phyloP scores from a whole-genome alignment of 2,329 filamentous ascomycete genomes.

The Berkeleyomyces rouxiae region DNA sequence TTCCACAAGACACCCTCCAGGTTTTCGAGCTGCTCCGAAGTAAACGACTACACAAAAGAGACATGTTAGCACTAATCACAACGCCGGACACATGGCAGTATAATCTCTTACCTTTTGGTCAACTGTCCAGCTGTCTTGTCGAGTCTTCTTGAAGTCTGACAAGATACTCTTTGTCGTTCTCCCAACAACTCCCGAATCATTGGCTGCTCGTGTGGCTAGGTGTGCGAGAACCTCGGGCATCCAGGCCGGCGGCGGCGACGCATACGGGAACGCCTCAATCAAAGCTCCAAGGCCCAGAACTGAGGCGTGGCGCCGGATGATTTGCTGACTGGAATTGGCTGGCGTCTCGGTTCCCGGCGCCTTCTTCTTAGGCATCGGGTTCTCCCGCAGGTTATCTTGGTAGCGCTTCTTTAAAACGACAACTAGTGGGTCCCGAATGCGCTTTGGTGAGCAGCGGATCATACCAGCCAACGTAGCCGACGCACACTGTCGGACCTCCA shows the following conservation, averaged over 20 bases:
- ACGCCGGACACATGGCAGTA: not conserved
- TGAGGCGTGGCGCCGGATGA: conserved; percentile 73
- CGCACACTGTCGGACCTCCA: conserved; percentile 89
- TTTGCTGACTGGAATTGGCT: conserved; percentile 54
- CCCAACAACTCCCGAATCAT: conserved; percentile 79
- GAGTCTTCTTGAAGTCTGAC: conserved; percentile 97
- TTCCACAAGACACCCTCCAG: conserved; percentile 96
- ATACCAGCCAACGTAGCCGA: conserved; percentile 86
- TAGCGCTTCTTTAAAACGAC: conserved; percentile 62
- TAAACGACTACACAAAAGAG: conserved; percentile 48
- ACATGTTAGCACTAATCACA: conserved; percentile 15
- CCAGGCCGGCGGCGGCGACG: conserved; percentile 80
- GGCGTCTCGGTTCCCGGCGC: conserved; percentile 41
- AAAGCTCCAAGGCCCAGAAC: conserved; percentile 81
- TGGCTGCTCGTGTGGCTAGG: conserved; percentile 69
- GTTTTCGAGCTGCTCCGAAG: conserved; percentile 82
- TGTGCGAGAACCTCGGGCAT: conserved; percentile 83
- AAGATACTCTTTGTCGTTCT: conserved; percentile 90
- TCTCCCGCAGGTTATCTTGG: conserved; percentile 57
- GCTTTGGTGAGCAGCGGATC: conserved; percentile 84
- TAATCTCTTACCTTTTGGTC: conserved; percentile 74
- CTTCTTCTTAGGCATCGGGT: conserved; percentile 63
- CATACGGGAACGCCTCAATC: conserved; percentile 91
- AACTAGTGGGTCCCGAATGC: conserved; percentile 64
- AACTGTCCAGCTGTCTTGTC: conserved; percentile 95